Base-by-base conservation (phyloP, 148 eudicot species). In the Camellia sinensis region DNA sequence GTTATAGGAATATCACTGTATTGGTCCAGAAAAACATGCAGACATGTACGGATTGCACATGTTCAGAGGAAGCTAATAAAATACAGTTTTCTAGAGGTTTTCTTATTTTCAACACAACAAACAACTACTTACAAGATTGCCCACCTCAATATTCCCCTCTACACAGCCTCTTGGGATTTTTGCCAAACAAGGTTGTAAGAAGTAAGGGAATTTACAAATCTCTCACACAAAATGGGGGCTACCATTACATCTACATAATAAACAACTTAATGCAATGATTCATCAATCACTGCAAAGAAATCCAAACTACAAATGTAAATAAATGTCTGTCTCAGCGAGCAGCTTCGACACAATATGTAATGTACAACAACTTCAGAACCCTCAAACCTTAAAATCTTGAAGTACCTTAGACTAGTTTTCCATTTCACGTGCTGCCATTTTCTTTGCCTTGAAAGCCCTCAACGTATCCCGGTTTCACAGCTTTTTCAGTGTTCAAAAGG, bases 281-380 rank as follows among this genome's bases (percentile, higher is more conserved):
- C 37, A 53, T 59, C 79, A 44, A 18, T 3, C 8, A 56, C 59
- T 63, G 21, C 14, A 67, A 73, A 21, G 48, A 62, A 85, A 63
- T 45, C 56, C 52, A 45, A 29, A 71, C 73, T 73, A 80, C 65
- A 67, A 71, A 71, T 54, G 6, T 22, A 73, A 74, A 84, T 73
- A 17, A 80, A 82, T 48, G 75, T 79, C 79, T 65, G 88, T 83
- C 97, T 91, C 97, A 93, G 94, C 91, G 89, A 93, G 94, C 80
- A 88, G 93, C 98, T 95, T 95, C 75, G 78, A 83, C 89, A 84
- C 82, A 83, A 72, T 65, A 72, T 65, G 75, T 82, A 87, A 90
- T 92, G 75, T 90, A 90, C 90, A 89, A 74, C 70, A 66, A 41
- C 60, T 56, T 44, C 70, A 76, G 15, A 65, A 82, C 75, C 71